Evolutionary conservation across 2,329 filamentous ascomycete species (phyloP).

Genomic region (Phoma sp.): DNA sequence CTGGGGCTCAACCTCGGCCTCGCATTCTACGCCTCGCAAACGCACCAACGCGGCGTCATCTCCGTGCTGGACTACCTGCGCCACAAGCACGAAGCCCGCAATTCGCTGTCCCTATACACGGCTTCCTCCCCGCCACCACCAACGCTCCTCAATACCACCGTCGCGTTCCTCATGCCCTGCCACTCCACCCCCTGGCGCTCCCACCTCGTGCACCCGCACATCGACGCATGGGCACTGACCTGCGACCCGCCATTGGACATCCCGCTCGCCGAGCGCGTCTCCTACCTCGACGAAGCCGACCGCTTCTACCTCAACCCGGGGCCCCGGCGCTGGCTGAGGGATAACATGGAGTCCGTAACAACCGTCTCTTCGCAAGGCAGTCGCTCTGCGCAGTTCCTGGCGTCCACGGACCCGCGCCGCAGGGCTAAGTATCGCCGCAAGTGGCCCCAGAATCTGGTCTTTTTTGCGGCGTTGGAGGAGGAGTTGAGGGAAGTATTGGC

Average conservation of each 20-base stretch:
- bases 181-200: slow-evolving; percentile 96
- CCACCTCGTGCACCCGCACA: slow-evolving; percentile 75
- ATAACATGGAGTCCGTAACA: slow-evolving; percentile 47
- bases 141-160: slow-evolving; percentile 49
- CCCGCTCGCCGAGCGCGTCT: slow-evolving; percentile 63
- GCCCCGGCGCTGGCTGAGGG: slow-evolving; percentile 47
- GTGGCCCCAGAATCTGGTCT: slow-evolving; percentile 57
- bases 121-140: slow-evolving; percentile 50
- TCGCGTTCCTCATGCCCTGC: slow-evolving; percentile 91
- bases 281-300: slow-evolving; percentile 88
- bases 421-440: slow-evolving; percentile 23
- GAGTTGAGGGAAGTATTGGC: slow-evolving; percentile 53
- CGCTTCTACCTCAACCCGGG: slow-evolving; percentile 77
- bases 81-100: slow-evolving; percentile 66
- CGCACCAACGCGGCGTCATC: slow-evolving; percentile 80
- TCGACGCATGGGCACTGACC: slow-evolving; percentile 82
- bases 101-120: slow-evolving; percentile 44
- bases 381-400: slow-evolving; percentile 33
- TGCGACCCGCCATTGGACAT: slow-evolving; percentile 87
- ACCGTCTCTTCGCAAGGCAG: slow-evolving; percentile 28
- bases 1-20: slow-evolving; percentile 69
- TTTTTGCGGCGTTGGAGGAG: slow-evolving; percentile 65
- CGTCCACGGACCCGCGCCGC: slow-evolving; percentile 28
- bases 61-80: slow-evolving; percentile 77
- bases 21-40: slow-evolving; percentile 73